Evolutionary conservation across 2,329 filamentous ascomycete genomes (phyloP).

Genomic region (Macrophomina tecta): DNA sequence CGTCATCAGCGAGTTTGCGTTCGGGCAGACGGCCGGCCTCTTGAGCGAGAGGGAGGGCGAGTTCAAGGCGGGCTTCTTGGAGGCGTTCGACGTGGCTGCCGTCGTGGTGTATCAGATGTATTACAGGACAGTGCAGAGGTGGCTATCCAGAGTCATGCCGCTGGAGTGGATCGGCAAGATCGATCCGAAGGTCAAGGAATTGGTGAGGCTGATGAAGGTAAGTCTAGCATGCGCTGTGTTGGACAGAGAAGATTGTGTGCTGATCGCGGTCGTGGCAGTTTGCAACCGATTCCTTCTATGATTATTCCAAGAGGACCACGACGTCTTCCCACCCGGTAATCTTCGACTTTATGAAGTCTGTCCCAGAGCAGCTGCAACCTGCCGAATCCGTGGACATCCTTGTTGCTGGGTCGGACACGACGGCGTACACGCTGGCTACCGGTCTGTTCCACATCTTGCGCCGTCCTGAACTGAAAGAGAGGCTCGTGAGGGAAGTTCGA

Average conservation of each 20-base stretch:
- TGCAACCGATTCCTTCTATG: neutral
- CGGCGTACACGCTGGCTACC: constrained; percentile 43
- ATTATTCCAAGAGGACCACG: neutral
- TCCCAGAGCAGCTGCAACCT: neutral
- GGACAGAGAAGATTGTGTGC: neutral
- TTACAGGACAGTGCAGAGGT: neutral
- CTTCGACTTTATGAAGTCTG: neutral
- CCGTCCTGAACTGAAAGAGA: constrained; percentile 33
- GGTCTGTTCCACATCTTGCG: constrained; percentile 46
- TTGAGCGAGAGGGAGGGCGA: constrained; percentile 29
- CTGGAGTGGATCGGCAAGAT: neutral
- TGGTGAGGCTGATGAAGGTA: neutral
- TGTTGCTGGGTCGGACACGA: constrained; percentile 47
- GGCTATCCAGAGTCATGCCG: neutral
- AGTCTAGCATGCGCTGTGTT: neutral
- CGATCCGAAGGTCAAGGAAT: neutral
- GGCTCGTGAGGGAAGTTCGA: constrained; percentile 36
- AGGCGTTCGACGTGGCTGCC: neutral
- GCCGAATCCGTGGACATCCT: neutral
- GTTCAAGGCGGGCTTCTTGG: neutral
- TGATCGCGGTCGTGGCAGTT: neutral
- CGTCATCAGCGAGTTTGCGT: constrained; percentile 33
- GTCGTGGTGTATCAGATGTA: neutral
- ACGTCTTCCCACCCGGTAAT: neutral
- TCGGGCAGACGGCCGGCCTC: constrained; percentile 31